These are phyloP conservation scores for Plasmodium inui DNA, from an alignment of 169 alveolate genomes.

Conservation along the genomic window DNA sequence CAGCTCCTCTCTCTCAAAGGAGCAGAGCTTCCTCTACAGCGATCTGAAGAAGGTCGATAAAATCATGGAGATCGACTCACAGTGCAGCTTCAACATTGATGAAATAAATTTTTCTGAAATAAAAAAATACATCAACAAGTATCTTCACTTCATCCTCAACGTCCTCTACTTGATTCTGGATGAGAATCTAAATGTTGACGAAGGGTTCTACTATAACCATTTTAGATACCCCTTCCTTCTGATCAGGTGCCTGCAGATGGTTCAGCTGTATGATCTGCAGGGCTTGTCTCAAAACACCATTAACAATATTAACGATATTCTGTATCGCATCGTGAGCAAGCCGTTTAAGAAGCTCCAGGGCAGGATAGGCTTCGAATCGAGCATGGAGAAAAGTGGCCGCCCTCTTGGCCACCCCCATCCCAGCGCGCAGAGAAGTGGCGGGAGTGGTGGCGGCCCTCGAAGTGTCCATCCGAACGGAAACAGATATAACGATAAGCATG, in stretches of 20 bases:
- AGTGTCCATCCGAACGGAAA: no score
- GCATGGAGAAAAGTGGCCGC: background rate
- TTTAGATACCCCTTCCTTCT: constrained; percentile 52
- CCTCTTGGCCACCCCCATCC: background rate
- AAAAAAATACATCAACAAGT: constrained; percentile 49
- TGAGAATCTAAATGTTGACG: constrained; percentile 61
- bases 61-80: constrained; percentile 56
- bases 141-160: constrained; percentile 43
- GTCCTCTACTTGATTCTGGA: constrained; percentile 32
- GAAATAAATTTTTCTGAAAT: constrained; percentile 51
- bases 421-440: background rate
- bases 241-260: constrained; percentile 59
- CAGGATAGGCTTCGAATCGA: background rate
- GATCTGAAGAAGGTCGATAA: constrained; percentile 58
- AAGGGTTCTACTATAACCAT: constrained; percentile 40
- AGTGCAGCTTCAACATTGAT: constrained; percentile 43
- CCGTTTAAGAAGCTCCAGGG: constrained; percentile 57
- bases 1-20: background rate
- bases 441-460: background rate
- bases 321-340: constrained; percentile 11
- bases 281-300: constrained; percentile 20
- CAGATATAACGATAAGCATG: no score
- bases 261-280: constrained; percentile 38
- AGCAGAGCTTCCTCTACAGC: constrained; percentile 33
- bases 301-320: constrained; percentile 54